Conservation (phyloP, 441 rosid genomes). For the Corymbia citriodora region DNA sequence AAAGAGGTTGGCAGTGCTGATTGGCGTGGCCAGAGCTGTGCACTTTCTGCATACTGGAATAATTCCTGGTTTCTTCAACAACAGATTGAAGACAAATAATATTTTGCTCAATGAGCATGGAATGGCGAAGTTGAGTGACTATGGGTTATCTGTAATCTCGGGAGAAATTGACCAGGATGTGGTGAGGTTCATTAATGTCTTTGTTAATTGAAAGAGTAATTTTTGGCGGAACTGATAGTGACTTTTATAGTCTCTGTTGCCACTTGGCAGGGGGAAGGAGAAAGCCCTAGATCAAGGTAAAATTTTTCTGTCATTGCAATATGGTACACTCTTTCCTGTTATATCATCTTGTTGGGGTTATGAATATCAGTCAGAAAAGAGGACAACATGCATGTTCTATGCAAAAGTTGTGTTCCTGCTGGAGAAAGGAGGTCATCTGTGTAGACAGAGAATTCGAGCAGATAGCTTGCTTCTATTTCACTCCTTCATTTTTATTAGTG, state of each 20-base stretch:
- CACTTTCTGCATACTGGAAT: constrained; percentile 87
- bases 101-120: constrained; percentile 61
- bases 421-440: neutral
- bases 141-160: constrained; percentile 64
- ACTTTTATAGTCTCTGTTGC: neutral
- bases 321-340: neutral
- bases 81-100: constrained; percentile 56
- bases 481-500: neutral
- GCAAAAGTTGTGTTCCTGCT: neutral
- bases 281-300: constrained; percentile 33
- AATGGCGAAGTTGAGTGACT: constrained; percentile 68
- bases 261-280: constrained; percentile 25
- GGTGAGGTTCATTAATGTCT: constrained; percentile 26
- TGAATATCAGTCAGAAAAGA: neutral
- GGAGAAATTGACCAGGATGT: constrained; percentile 36
- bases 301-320: neutral
- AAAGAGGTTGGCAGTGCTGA: constrained; percentile 54
- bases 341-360: neutral
- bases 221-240: neutral
- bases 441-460: neutral
- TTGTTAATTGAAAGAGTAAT: neutral
- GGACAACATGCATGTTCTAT: neutral
- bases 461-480: neutral
- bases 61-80: constrained; percentile 80
- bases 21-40: constrained; percentile 65